Percentiles rank a stretch among this genome's conserved stretches.
These are phyloP conservation scores for Uronychia setigera DNA, from an alignment of 73 alveolate species.

Conservation along the genomic window DNA sequence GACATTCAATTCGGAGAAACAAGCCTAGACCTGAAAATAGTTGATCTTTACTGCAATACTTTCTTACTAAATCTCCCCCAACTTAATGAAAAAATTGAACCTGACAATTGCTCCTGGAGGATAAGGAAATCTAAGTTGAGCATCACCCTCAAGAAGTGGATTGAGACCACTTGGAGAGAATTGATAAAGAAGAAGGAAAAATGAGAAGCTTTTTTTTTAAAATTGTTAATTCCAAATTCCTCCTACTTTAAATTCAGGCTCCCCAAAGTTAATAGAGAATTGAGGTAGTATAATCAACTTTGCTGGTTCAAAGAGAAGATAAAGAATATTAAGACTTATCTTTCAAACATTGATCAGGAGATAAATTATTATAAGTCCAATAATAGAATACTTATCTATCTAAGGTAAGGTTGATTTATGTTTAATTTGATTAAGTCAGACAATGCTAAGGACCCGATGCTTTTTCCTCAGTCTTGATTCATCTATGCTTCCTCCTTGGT, in stretches of 20 bases:
- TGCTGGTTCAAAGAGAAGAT: no score
- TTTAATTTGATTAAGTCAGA: not conserved
- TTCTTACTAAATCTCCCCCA: slow-evolving; percentile 27
- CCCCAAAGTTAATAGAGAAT: no score
- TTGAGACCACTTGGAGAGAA: slow-evolving; percentile 70
- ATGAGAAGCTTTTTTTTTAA: not conserved
- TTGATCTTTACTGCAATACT: slow-evolving; percentile 42
- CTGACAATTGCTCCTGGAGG: slow-evolving; percentile 57
- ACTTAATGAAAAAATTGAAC: slow-evolving; percentile 63
- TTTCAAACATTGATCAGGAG: no score
- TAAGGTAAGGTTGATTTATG: no score
- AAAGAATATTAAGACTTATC: no score
- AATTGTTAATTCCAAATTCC: not conserved
- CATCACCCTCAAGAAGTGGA: slow-evolving; percentile 62
- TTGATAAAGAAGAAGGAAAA: slow-evolving; percentile 13
- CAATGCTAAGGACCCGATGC: not conserved
- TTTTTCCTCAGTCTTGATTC: not conserved
- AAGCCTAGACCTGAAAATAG: slow-evolving; percentile 21
- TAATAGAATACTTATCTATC: no score
- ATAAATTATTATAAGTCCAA: no score
- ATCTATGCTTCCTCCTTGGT: not conserved
- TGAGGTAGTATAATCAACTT: no score
- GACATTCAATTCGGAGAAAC: slow-evolving; percentile 52
- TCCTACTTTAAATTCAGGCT: no score
- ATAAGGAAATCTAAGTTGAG: slow-evolving; percentile 30